A percentile compares a stretch with the other conserved stretches of the same genome.
These are phyloP conservation scores for Leishmania tarentolae DNA, from an alignment of 208 protist species.

Conservation along the genomic window DNA sequence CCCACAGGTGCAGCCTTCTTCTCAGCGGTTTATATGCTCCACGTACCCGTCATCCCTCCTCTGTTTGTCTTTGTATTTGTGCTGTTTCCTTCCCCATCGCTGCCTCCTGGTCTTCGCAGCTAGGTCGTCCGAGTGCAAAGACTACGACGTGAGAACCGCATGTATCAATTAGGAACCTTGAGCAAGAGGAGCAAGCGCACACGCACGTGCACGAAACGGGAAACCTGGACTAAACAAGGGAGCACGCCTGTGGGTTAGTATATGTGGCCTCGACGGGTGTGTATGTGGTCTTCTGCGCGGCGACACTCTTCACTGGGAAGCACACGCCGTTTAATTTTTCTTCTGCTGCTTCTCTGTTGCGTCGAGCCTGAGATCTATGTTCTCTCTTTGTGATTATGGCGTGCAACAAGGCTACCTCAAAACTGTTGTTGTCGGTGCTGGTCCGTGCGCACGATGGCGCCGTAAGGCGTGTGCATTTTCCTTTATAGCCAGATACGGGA, in stretches of 20 bases:
- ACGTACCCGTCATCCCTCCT: too few species aligned
- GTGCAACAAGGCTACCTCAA: not conserved
- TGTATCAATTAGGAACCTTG: too few species aligned
- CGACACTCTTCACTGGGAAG: not conserved
- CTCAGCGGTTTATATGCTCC: too few species aligned
- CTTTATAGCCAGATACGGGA: not conserved
- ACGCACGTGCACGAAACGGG: not conserved
- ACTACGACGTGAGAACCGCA: too few species aligned
- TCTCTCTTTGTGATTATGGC: not conserved
- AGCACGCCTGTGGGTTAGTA: not conserved
- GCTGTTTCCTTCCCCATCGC: too few species aligned
- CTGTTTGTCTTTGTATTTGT: too few species aligned
- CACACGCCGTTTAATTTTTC: not conserved
- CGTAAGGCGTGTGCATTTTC: not conserved
- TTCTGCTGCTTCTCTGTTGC: not conserved
- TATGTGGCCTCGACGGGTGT: not conserved
- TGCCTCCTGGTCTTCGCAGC: too few species aligned
- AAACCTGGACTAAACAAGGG: not conserved
- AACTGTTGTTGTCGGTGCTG: not conserved
- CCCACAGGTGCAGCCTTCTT: too few species aligned
- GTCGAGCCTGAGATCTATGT: not conserved
- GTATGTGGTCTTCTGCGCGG: not conserved
- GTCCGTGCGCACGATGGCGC: not conserved
- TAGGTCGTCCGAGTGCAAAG: too few species aligned
- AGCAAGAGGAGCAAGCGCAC: too few species aligned